Evolutionary conservation across 257 asterid species (phyloP).

Genomic region (Hygrophila difformis): DNA sequence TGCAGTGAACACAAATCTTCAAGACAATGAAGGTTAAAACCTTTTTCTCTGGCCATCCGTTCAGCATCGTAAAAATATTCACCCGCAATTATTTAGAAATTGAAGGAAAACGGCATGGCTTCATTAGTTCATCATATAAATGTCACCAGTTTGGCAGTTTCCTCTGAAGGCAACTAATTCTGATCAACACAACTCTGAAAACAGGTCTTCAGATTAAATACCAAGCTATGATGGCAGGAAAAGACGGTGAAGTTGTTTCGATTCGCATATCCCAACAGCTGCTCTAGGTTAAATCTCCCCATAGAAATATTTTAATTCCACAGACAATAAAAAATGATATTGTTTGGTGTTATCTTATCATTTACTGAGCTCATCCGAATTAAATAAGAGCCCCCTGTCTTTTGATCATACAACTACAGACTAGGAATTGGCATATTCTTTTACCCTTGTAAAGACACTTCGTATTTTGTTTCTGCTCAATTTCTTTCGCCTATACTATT

Average conservation of each 20-base stretch:
- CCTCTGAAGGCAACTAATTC: background rate
- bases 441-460: too few relatives aligned
- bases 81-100: background rate
- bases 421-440: too few relatives aligned
- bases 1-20: slow-evolving; percentile 83
- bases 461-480: too few relatives aligned
- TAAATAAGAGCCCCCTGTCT: too few relatives aligned
- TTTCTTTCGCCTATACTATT: too few relatives aligned
- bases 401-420: too few relatives aligned
- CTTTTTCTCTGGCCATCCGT: background rate
- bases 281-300: slow-evolving; percentile 22
- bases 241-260: slow-evolving; percentile 69
- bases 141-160: too few relatives aligned
- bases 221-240: slow-evolving; percentile 78
- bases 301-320: background rate
- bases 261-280: slow-evolving; percentile 88
- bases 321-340: too few relatives aligned
- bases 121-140: too few relatives aligned
- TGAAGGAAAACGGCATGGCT: background rate
- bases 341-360: too few relatives aligned
- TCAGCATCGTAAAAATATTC: too few relatives aligned
- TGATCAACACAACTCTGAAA: slow-evolving; percentile 13
- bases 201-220: slow-evolving; percentile 74
- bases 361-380: too few relatives aligned
- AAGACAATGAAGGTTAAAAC: slow-evolving; percentile 84